phyloP scores from a whole-genome alignment of 805 yeast genomes.

The Sugiyamaella valdiviana region DNA sequence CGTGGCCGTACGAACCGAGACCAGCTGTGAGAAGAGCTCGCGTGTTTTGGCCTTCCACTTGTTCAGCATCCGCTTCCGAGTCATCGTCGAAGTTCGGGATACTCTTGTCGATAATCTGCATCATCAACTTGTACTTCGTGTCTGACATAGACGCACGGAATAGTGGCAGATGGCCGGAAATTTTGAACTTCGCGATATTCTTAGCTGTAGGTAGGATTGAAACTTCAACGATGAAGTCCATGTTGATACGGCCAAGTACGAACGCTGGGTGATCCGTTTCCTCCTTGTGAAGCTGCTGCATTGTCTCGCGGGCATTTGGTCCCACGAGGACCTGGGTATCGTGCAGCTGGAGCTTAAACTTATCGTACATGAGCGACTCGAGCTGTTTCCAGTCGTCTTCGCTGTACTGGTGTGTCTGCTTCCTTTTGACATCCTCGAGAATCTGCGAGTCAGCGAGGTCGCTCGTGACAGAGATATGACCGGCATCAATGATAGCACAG shows the following conservation, averaged over 20 bases:
- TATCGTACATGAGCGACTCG: slow-evolving; percentile 81
- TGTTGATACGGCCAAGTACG: slow-evolving; percentile 67
- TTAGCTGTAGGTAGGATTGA: slow-evolving; percentile 80
- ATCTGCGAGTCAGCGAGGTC: slow-evolving; percentile 68
- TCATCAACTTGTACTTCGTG: slow-evolving; percentile 80
- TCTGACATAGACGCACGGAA: slow-evolving; percentile 73
- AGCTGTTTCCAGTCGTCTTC: slow-evolving; percentile 69
- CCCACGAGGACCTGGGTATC: slow-evolving; percentile 90
- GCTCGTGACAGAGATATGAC: slow-evolving; percentile 79
- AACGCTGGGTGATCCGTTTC: slow-evolving; percentile 42
- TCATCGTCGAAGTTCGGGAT: slow-evolving; percentile 48
- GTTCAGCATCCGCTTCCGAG: slow-evolving; percentile 30
- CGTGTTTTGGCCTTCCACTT: neutral
- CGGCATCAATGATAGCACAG: slow-evolving; percentile 90
- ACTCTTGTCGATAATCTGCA: slow-evolving; percentile 66
- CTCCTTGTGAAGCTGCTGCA: slow-evolving; percentile 56
- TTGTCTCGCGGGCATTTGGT: slow-evolving; percentile 67
- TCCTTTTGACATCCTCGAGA: slow-evolving; percentile 57
- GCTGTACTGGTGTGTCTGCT: slow-evolving; percentile 49
- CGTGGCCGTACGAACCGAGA: slow-evolving; percentile 1
- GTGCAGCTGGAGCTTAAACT: slow-evolving; percentile 65
- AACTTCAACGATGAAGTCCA: slow-evolving; percentile 68
- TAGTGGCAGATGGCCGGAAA: slow-evolving; percentile 71
- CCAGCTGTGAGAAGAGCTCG: neutral
- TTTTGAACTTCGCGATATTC: slow-evolving; percentile 61